phyloP scores from a whole-genome alignment of 2,329 filamentous ascomycete species.

The Nannizzia gypsea region DNA sequence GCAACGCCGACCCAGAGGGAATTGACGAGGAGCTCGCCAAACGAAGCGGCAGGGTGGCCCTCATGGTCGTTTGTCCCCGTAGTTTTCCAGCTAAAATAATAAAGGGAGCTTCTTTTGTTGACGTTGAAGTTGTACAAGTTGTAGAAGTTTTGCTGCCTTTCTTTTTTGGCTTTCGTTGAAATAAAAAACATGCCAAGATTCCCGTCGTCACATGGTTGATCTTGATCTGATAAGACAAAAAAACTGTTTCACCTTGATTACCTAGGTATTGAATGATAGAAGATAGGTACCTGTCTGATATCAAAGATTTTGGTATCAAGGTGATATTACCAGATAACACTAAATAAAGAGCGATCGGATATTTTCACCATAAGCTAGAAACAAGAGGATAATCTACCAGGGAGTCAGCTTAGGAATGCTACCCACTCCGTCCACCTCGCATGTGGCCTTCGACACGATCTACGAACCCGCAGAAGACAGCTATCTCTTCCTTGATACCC shows the following conservation, averaged over 20 bases:
- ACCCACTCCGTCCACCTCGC: slow-evolving; percentile 83
- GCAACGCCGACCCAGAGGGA: slow-evolving; percentile 32
- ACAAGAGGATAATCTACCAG: not conserved
- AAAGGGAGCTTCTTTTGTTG: not conserved
- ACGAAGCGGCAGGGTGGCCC: slow-evolving; percentile 25
- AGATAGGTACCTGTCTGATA: too few species aligned
- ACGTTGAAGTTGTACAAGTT: not conserved
- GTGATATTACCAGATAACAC: not conserved
- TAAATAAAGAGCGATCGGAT: not conserved
- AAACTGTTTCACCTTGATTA: not conserved
- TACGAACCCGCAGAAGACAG: slow-evolving; percentile 97
- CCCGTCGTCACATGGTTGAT: slow-evolving; percentile 4
- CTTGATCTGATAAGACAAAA: not conserved
- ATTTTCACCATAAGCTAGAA: not conserved
- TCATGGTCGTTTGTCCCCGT: slow-evolving; percentile 21
- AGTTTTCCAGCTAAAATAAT: slow-evolving; percentile 7
- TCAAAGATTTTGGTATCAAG: not conserved
- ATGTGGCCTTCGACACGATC: slow-evolving; percentile 76
- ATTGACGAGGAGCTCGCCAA: slow-evolving; percentile 32
- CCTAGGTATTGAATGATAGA: too few species aligned
- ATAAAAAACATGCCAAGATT: not conserved
- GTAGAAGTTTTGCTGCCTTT: too few species aligned
- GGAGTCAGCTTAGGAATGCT: slow-evolving; percentile 50
- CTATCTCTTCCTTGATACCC: slow-evolving; percentile 81
- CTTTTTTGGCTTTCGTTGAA: not conserved